These are phyloP conservation scores for Capillidium heterosporum DNA, from an alignment of 371 early-diverging fungal species.

Conservation along the genomic window DNA sequence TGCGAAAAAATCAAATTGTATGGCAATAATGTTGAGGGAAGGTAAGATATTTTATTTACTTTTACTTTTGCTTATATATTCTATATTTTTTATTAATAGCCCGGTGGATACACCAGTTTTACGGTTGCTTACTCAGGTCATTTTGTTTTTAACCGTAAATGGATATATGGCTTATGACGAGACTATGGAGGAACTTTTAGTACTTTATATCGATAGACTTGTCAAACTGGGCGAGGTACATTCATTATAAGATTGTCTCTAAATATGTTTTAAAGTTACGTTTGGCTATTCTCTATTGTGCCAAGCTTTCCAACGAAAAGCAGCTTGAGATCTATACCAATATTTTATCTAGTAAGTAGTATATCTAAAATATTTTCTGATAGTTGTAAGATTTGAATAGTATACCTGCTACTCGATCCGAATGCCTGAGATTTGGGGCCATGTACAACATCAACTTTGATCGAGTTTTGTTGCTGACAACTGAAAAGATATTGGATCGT, in stretches of 20 bases:
- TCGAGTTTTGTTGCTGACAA: not conserved
- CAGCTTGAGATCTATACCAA: not conserved
- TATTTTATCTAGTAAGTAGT: not conserved
- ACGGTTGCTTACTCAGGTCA: not conserved
- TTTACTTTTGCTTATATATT: too few relatives aligned
- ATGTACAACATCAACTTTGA: not conserved
- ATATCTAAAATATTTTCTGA: not conserved
- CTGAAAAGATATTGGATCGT: not conserved
- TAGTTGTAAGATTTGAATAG: not conserved
- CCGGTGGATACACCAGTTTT: not conserved
- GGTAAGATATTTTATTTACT: too few relatives aligned
- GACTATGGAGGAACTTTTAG: not conserved
- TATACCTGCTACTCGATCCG: not conserved
- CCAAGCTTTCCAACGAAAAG: not conserved
- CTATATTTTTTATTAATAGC: not conserved
- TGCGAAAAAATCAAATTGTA: too few relatives aligned
- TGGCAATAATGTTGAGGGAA: too few relatives aligned
- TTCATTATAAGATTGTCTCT: not conserved
- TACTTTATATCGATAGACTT: not conserved
- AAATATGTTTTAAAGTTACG: not conserved
- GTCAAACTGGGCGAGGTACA: not conserved
- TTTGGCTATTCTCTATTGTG: not conserved
- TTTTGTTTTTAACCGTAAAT: not conserved
- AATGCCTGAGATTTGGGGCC: not conserved
- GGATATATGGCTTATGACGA: not conserved